Percentiles rank a stretch among this genome's conserved stretches.
Evolutionary conservation across 805 yeast genomes (phyloP).

Genomic region (Cyberlindnera amylophila): DNA sequence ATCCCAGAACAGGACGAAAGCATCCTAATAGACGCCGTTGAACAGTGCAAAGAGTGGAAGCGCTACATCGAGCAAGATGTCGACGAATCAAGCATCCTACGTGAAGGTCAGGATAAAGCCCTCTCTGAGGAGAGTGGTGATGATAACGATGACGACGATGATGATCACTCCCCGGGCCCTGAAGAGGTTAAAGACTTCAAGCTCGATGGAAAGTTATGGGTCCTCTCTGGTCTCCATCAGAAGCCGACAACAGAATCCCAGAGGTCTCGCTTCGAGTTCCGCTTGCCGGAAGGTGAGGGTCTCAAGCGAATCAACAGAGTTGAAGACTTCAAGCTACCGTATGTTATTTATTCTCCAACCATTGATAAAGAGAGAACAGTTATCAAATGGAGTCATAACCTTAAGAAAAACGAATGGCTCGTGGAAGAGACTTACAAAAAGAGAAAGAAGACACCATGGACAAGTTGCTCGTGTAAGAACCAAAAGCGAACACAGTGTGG

Average conservation of each 20-base stretch:
- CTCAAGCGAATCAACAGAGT: constrained; percentile 12
- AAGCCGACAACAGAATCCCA: constrained; percentile 9
- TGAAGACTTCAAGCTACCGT: constrained; percentile 31
- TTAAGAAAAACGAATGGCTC: constrained; percentile 21
- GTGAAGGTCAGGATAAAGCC: not conserved
- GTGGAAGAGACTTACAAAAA: not conserved
- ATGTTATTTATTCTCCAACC: constrained; percentile 32
- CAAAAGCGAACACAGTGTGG: constrained; percentile 26
- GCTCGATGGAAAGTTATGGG: constrained; percentile 18
- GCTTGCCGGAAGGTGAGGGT: constrained; percentile 24
- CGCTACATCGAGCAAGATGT: constrained; percentile 19
- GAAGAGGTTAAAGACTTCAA: not conserved
- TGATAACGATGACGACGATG: too few relatives aligned
- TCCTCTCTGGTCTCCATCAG: constrained; percentile 22
- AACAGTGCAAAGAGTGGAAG: constrained; percentile 19
- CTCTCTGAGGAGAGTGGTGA: too few relatives aligned
- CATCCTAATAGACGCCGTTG: constrained; percentile 10
- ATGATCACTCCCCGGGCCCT: not conserved
- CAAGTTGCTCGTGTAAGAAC: constrained; percentile 23
- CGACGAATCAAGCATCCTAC: constrained; percentile 6
- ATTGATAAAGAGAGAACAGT: constrained; percentile 21
- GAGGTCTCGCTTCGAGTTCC: constrained; percentile 13
- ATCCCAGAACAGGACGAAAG: constrained; percentile 9
- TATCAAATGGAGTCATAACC: constrained; percentile 28
- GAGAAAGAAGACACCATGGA: not conserved